These are phyloP conservation scores for Xylaria sp. DNA, from an alignment of 2,329 filamentous ascomycete genomes.

Conservation along the genomic window DNA sequence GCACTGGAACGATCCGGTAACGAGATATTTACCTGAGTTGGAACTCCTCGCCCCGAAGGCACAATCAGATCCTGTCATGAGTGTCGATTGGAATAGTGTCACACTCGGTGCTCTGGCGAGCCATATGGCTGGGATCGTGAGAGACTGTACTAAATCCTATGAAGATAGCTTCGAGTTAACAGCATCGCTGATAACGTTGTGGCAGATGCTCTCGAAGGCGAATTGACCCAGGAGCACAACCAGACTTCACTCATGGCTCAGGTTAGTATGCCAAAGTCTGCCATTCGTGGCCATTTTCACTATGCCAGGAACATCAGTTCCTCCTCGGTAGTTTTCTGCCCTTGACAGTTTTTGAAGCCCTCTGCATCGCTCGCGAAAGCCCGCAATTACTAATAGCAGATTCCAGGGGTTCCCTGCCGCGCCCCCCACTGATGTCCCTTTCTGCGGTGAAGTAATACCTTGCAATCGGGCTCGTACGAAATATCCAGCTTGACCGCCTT, in stretches of 20 bases:
- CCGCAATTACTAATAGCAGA: background rate
- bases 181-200: conserved; percentile 12
- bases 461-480: conserved; percentile 43
- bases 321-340: background rate
- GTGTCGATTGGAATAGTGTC: conserved; percentile 42
- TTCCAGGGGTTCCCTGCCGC: conserved; percentile 44
- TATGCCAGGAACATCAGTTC: background rate
- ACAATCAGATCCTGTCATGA: conserved; percentile 42
- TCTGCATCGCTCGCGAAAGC: background rate
- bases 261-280: background rate
- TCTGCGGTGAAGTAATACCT: conserved; percentile 41
- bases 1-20: conserved; percentile 48
- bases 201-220: conserved; percentile 44
- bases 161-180: background rate
- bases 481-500: background rate
- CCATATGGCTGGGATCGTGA: conserved; percentile 47
- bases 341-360: background rate
- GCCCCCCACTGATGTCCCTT: conserved; percentile 37
- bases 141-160: conserved; percentile 44
- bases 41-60: conserved; percentile 41
- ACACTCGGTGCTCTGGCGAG: conserved; percentile 48
- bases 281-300: background rate
- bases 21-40: conserved; percentile 46
- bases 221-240: conserved; percentile 47
- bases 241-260: conserved; percentile 41